A percentile compares a stretch with the other conserved stretches of the same genome.
Evolutionary conservation across 192 early-diverging fungal species (phyloP).

Genomic region (Backusella psychrophila): DNA sequence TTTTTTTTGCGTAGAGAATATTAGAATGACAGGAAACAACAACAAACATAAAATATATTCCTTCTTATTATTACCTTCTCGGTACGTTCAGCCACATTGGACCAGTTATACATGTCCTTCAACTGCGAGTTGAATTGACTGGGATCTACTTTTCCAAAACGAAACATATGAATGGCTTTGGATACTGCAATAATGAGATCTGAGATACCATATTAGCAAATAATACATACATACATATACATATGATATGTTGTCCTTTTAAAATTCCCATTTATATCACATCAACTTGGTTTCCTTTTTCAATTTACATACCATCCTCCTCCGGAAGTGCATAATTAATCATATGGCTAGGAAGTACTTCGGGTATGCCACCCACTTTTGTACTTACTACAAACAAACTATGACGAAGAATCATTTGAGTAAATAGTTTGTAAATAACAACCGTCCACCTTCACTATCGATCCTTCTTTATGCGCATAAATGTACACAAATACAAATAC

Average conservation of each 20-base stretch:
- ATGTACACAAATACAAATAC: neutral
- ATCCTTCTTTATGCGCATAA: neutral
- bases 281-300: neutral
- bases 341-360: slow-evolving; percentile 92
- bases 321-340: slow-evolving; percentile 87
- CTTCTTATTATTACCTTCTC: slow-evolving; percentile 53
- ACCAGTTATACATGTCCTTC: slow-evolving; percentile 96
- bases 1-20: neutral
- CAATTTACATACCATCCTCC: slow-evolving; percentile 63
- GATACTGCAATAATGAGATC: slow-evolving; percentile 70
- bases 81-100: slow-evolving; percentile 91
- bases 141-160: slow-evolving; percentile 60
- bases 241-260: neutral
- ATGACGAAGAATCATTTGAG: neutral
- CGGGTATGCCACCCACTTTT: slow-evolving; percentile 94
- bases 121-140: slow-evolving; percentile 77
- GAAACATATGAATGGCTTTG: slow-evolving; percentile 70
- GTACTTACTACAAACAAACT: slow-evolving; percentile 93
- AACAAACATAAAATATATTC: neutral
- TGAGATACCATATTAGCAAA: slow-evolving; percentile 9
- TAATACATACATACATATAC: neutral
- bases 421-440: neutral
- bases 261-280: no score
- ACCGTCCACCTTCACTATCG: neutral
- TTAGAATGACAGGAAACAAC: neutral